Evolutionary conservation across 2,329 filamentous ascomycete species (phyloP).

Genomic region (Scytalidium sp.): DNA sequence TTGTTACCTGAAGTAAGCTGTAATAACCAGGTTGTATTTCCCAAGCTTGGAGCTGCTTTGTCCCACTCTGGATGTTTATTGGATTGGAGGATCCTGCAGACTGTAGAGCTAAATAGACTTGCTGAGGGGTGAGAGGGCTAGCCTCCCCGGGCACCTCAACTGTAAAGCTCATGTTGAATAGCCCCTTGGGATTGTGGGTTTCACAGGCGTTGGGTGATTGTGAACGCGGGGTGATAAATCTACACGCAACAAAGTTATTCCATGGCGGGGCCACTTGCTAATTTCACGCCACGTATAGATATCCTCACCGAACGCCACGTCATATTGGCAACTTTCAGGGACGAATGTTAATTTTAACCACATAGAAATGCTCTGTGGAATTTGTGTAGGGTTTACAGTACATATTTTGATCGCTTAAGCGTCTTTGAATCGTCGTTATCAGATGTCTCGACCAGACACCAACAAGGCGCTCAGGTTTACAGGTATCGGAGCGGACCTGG

Average conservation of each 20-base stretch:
- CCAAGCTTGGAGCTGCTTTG: constrained; percentile 70
- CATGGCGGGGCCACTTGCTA: background rate
- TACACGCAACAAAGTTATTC: background rate
- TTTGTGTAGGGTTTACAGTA: too few relatives aligned
- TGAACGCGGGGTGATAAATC: background rate
- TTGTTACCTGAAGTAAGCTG: constrained; percentile 61
- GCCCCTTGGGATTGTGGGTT: background rate
- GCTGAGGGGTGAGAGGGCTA: constrained; percentile 61
- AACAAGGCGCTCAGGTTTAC: constrained; percentile 19
- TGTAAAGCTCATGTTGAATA: constrained; percentile 58
- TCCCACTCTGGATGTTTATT: constrained; percentile 63
- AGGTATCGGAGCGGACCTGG: constrained; percentile 11
- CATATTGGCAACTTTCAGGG: too few relatives aligned
- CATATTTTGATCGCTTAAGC: too few relatives aligned
- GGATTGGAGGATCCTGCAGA: constrained; percentile 59
- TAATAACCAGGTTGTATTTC: constrained; percentile 66
- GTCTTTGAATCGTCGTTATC: background rate
- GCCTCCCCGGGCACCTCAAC: constrained; percentile 83
- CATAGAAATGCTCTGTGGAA: too few relatives aligned
- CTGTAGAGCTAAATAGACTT: constrained; percentile 63
- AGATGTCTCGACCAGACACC: constrained; percentile 7
- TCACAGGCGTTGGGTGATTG: background rate
- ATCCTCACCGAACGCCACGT: background rate
- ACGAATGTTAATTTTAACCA: too few relatives aligned
- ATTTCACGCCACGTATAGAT: background rate